A percentile compares a stretch with the other conserved stretches of the same genome.
Conservation (phyloP, 352 stramenopile species). For the Pythium pyrilobum region DNA sequence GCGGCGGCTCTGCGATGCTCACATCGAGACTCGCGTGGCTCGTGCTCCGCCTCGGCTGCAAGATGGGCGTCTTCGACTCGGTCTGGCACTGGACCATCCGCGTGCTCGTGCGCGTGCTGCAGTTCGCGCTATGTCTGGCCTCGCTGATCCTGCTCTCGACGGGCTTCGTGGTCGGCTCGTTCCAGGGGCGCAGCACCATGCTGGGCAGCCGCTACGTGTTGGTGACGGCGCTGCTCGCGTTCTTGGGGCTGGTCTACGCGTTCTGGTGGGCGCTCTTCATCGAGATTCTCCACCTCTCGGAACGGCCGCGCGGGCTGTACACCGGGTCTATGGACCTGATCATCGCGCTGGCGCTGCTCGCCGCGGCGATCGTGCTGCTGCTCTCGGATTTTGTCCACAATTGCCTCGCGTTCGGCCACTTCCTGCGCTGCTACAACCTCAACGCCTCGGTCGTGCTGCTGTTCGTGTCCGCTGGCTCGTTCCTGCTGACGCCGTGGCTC, state of each 20-base stretch:
- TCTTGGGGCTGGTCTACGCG: slow-evolving; percentile 16
- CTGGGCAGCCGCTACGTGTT: slow-evolving; percentile 19
- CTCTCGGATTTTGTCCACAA: slow-evolving; percentile 21
- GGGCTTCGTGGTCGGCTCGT: slow-evolving; percentile 17
- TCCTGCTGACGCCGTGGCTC: slow-evolving; percentile 18
- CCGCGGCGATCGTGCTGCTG: slow-evolving; percentile 17
- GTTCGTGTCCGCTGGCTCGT: slow-evolving; percentile 12
- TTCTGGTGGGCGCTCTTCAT: slow-evolving; percentile 21
- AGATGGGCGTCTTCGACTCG: slow-evolving; percentile 17
- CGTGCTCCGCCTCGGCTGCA: background rate
- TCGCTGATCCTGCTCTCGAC: slow-evolving; percentile 17
- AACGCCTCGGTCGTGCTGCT: slow-evolving; percentile 16
- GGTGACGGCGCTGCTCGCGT: slow-evolving; percentile 14
- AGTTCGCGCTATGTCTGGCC: slow-evolving; percentile 19
- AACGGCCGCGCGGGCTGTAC: slow-evolving; percentile 11
- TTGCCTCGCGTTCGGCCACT: slow-evolving; percentile 19
- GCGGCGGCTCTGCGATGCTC: background rate
- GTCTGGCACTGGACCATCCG: slow-evolving; percentile 17
- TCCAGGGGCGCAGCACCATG: slow-evolving; percentile 13
- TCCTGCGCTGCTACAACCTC: slow-evolving; percentile 20
- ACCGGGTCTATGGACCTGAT: slow-evolving; percentile 13
- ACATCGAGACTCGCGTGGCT: slow-evolving; percentile 13
- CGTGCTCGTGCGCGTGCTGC: slow-evolving; percentile 9
- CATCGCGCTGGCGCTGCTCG: slow-evolving; percentile 12
- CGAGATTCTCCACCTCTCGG: slow-evolving; percentile 14